These are phyloP conservation scores for Paramecium biaurelia DNA, from an alignment of 73 alveolate genomes.

Conservation along the genomic window DNA sequence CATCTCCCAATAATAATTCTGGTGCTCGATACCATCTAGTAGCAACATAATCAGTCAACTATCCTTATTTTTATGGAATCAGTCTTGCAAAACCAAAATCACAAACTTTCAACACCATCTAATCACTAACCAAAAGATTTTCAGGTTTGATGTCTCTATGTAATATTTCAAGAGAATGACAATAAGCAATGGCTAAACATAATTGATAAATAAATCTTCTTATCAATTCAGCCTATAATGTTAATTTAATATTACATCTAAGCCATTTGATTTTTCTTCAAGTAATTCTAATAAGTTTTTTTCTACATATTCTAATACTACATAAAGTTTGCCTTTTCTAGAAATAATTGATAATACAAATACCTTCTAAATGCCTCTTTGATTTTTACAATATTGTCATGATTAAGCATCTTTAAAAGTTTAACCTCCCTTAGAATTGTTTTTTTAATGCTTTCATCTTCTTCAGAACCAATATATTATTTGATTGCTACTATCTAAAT, in stretches of 20 bases:
- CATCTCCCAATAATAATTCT: slow-evolving; percentile 74
- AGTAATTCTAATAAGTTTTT: slow-evolving; percentile 74
- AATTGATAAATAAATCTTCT: slow-evolving; percentile 65
- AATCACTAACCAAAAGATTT: slow-evolving; percentile 63
- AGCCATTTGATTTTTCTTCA: slow-evolving; percentile 79
- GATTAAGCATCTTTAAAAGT: slow-evolving; percentile 83
- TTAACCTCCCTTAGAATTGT: slow-evolving; percentile 94
- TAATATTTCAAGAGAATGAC: slow-evolving; percentile 75
- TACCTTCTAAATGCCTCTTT: slow-evolving; percentile 94
- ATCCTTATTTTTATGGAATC: slow-evolving; percentile 68
- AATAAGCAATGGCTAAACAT: slow-evolving; percentile 72
- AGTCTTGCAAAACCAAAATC: slow-evolving; percentile 72
- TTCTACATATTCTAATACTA: slow-evolving; percentile 76
- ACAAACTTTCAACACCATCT: slow-evolving; percentile 54
- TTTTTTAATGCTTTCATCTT: slow-evolving; percentile 91
- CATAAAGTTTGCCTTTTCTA: slow-evolving; percentile 76
- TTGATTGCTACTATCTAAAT: slow-evolving; percentile 89
- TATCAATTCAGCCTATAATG: slow-evolving; percentile 72
- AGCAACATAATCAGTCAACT: slow-evolving; percentile 82
- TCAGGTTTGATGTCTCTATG: slow-evolving; percentile 93
- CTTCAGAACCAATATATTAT: slow-evolving; percentile 92
- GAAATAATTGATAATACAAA: not conserved
- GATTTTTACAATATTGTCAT: slow-evolving; percentile 89
- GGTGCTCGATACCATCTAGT: slow-evolving; percentile 75
- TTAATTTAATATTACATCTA: slow-evolving; percentile 16